Evolutionary conservation across 495 filamentous ascomycete species (phyloP).

Genomic region (Trichoderma asperelloides): DNA sequence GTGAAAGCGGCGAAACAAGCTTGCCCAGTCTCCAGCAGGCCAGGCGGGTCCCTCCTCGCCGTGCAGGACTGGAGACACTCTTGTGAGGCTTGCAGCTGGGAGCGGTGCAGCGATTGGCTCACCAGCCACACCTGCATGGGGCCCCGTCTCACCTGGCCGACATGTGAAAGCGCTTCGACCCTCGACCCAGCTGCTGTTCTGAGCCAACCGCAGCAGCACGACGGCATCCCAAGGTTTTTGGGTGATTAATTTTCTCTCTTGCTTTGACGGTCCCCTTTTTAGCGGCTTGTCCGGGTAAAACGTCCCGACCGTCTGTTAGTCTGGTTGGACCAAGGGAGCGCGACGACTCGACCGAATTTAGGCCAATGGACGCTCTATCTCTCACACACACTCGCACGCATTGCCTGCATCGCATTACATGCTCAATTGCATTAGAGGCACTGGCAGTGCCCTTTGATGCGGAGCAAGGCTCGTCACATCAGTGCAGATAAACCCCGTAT

Average conservation of each 20-base stretch:
- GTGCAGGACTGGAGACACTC: neutral
- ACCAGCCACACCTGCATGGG: neutral
- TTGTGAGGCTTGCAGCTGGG: neutral
- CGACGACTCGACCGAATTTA: neutral
- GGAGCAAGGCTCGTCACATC: too few species aligned
- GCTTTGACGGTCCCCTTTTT: neutral
- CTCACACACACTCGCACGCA: too few species aligned
- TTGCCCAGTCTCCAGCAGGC: neutral
- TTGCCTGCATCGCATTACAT: too few species aligned
- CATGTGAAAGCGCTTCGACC: neutral
- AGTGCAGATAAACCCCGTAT: neutral
- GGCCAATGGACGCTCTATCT: neutral
- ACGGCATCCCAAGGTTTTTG: neutral
- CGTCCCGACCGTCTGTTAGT: neutral
- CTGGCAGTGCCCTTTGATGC: too few species aligned
- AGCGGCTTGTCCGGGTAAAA: neutral
- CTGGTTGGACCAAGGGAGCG: neutral
- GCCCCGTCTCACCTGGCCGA: neutral
- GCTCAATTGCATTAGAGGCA: too few species aligned
- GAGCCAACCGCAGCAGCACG: neutral
- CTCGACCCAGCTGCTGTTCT: neutral
- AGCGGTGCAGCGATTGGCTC: neutral
- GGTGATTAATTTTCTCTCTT: neutral
- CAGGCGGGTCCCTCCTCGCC: neutral
- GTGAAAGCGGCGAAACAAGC: constrained; percentile 3